Evolutionary conservation across 129 eudicot genomes (phyloP), one percentile per base, ranked within the genome.

Genomic region (Sambucus nigra): DNA sequence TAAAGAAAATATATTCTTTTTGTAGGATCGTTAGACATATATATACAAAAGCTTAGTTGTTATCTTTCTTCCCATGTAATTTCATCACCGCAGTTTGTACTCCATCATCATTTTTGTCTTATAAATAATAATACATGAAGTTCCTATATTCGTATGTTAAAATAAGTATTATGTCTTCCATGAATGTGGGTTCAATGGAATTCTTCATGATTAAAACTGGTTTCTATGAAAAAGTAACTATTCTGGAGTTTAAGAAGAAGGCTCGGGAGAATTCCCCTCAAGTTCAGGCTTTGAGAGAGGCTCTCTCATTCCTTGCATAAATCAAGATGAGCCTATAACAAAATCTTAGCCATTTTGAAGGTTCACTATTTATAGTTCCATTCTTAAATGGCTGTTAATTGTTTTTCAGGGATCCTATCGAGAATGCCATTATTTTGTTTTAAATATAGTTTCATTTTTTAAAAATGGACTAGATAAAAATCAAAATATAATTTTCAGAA

Each of bases 191-290:
- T 55, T 81, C 83, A 2, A 89, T 89, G 97, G 97, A 89, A 71
- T 66, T 81, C 61, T 89, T 89, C 79, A 89, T 89, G 97, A 81
- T 89, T 67, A 89, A 84, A 66, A 81, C 97, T 53, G 95, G 97
- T 44, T 89, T 84, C 83, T 89, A 88, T 71, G 97, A 88, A 62
- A 84, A 80, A 66, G 94, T 88, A 63, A 84, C 97, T 24, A 87
- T 67, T 60, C 53, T 88, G 51, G 97, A 88, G 66, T 64, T 87
- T 3, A 94, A 88, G 68, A 88, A 80, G 76, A 79, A 76, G 64
- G 94, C 92, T 35, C 84, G 84, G 92, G 97, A 88, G 57, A 83
- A 47, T 72, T 65, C 87, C 51, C 82, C 94, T 7, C 92, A 88
- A 84, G 97, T 94, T 44, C 82, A 80, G 67, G 94, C 87, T 2